Evolutionary conservation across 2,329 filamentous ascomycete species (phyloP).

Genomic region (Lachnellula arida): DNA sequence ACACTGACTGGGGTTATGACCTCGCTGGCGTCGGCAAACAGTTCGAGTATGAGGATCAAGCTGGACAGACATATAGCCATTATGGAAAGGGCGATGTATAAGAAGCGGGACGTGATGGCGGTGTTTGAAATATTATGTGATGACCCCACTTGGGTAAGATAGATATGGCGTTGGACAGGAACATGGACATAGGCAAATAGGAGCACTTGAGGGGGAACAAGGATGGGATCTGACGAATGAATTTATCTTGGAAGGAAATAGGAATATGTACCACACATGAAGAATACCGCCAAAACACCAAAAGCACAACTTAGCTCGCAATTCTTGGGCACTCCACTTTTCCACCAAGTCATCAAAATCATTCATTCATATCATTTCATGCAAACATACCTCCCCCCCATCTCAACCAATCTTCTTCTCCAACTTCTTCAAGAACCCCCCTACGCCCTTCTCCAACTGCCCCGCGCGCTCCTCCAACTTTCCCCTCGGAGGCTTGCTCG

Average conservation of each 20-base stretch:
- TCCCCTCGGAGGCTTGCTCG: slow-evolving; percentile 44
- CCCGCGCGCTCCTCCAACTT: slow-evolving; percentile 62
- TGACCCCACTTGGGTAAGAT: not conserved
- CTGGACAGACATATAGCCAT: not conserved
- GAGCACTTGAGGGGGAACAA: too few species aligned
- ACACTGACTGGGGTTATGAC: not conserved
- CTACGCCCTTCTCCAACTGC: slow-evolving; percentile 64
- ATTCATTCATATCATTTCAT: too few species aligned
- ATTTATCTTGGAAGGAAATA: not conserved
- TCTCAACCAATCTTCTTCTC: slow-evolving; percentile 55
- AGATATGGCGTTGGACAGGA: not conserved
- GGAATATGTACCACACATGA: not conserved
- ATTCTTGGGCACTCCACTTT: not conserved
- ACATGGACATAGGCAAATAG: not conserved
- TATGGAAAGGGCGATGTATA: not conserved
- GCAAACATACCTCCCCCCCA: not conserved
- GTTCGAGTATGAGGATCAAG: not conserved
- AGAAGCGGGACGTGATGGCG: not conserved
- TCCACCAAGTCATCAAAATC: not conserved
- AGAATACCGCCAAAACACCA: not conserved
- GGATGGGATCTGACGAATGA: too few species aligned
- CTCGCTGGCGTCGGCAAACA: not conserved
- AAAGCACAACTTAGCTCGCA: not conserved
- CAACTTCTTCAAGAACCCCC: slow-evolving; percentile 70
- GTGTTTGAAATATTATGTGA: not conserved